A percentile compares a stretch with the other conserved stretches of the same genome.
Evolutionary conservation across 2,329 filamentous ascomycete genomes (phyloP).

Genomic region (Cryphonectria naterciae): DNA sequence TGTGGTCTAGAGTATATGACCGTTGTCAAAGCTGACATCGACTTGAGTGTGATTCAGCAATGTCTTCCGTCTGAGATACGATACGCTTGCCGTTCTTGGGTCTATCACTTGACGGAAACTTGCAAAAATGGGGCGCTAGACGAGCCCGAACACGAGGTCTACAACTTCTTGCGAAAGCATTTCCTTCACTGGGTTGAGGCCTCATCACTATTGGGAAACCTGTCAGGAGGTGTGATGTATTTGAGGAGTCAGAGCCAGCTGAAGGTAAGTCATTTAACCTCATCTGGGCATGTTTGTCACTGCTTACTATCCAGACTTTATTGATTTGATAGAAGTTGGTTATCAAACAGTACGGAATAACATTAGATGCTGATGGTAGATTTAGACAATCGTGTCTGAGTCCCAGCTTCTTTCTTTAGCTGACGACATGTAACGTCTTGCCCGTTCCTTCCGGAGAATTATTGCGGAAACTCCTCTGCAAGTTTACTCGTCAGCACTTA

Average conservation of each 20-base stretch:
- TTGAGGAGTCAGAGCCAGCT: too few relatives aligned
- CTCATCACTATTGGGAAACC: too few relatives aligned
- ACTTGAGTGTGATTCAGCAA: neutral
- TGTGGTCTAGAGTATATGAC: neutral
- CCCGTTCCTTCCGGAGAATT: neutral
- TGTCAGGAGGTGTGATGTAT: too few relatives aligned
- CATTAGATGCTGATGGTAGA: neutral
- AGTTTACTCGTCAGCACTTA: slow-evolving; percentile 39
- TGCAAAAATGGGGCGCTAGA: neutral
- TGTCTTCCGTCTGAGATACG: neutral
- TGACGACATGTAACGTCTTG: neutral
- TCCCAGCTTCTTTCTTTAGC: neutral
- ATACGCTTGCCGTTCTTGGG: neutral
- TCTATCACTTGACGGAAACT: neutral
- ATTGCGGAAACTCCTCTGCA: slow-evolving; percentile 37
- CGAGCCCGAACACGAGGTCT: too few relatives aligned
- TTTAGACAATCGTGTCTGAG: neutral
- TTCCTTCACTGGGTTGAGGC: too few relatives aligned
- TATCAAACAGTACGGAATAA: too few relatives aligned
- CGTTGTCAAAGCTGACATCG: neutral
- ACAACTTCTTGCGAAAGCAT: too few relatives aligned
- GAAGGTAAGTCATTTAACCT: too few relatives aligned
- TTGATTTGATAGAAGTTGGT: neutral
- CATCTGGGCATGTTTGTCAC: too few relatives aligned
- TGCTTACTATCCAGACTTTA: neutral